phyloP scores from a whole-genome alignment of 2,329 filamentous ascomycete genomes.

The Penicillium palitans region DNA sequence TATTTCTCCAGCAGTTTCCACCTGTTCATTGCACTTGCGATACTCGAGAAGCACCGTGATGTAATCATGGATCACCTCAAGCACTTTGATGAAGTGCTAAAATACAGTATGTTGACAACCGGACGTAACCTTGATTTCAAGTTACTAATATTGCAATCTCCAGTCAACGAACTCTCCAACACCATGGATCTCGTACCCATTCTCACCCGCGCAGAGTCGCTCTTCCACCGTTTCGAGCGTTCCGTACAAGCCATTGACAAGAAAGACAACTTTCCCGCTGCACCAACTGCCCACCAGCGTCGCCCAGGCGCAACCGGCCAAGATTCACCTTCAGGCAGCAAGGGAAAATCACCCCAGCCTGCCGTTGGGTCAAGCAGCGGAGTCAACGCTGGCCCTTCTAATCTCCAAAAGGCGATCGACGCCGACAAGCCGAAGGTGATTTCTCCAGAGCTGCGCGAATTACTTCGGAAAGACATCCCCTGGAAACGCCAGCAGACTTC shows the following conservation, averaged over 20 bases:
- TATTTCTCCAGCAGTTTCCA: slow-evolving; percentile 87
- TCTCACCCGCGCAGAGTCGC: slow-evolving; percentile 79
- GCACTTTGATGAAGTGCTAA: slow-evolving; percentile 95
- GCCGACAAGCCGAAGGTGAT: slow-evolving; percentile 54
- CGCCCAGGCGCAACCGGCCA: slow-evolving; percentile 35
- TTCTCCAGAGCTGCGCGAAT: slow-evolving; percentile 60
- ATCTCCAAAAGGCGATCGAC: slow-evolving; percentile 21
- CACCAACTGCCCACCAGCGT: slow-evolving; percentile 51
- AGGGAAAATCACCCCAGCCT: slow-evolving; percentile 35
- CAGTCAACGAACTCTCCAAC: slow-evolving; percentile 91
- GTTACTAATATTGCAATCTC: slow-evolving; percentile 8
- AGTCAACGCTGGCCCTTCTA: slow-evolving; percentile 23
- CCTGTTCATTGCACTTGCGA: slow-evolving; percentile 88
- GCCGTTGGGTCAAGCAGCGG: slow-evolving; percentile 29
- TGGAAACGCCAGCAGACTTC: slow-evolving; percentile 35
- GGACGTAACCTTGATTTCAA: neutral
- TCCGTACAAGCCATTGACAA: slow-evolving; percentile 91
- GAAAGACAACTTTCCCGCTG: slow-evolving; percentile 77
- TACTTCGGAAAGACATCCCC: slow-evolving; percentile 62
- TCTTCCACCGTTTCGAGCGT: slow-evolving; percentile 85
- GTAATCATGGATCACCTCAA: slow-evolving; percentile 93
- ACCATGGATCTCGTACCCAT: slow-evolving; percentile 89
- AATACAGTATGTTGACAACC: slow-evolving; percentile 70
- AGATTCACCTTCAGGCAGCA: slow-evolving; percentile 20
- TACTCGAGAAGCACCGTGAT: slow-evolving; percentile 92